Evolutionary conservation across 2,329 filamentous ascomycete genomes (phyloP).

Genomic region (Botrytis paeoniae): DNA sequence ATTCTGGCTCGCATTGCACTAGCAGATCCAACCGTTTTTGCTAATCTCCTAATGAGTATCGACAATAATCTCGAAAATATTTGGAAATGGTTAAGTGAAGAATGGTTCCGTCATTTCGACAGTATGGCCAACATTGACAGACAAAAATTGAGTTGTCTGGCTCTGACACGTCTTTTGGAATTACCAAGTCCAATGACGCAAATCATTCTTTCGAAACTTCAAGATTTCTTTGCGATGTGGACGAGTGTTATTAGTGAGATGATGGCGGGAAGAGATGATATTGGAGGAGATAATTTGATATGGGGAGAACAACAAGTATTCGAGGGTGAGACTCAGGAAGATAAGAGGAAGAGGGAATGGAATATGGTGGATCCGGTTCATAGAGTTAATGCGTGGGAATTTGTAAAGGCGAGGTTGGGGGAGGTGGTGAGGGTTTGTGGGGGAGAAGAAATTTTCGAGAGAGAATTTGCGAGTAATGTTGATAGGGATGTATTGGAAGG

Average conservation of each 20-base stretch:
- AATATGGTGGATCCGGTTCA: constrained; percentile 64
- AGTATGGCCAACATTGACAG: constrained; percentile 62
- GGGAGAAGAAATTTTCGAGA: constrained; percentile 63
- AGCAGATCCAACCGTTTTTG: constrained; percentile 68
- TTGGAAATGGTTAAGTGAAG: constrained; percentile 57
- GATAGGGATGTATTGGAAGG: constrained; percentile 66
- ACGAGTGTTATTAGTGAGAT: constrained; percentile 66
- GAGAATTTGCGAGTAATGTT: constrained; percentile 69
- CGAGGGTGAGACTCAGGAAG: constrained; percentile 57
- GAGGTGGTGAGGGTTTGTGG: constrained; percentile 58
- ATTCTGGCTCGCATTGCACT: constrained; percentile 77
- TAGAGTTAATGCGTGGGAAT: constrained; percentile 60
- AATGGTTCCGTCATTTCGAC: constrained; percentile 69
- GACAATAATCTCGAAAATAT: constrained; percentile 45
- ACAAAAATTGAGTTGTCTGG: constrained; percentile 71
- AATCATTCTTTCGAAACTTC: constrained; percentile 59
- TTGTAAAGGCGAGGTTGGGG: constrained; percentile 60
- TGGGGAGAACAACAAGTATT: constrained; percentile 43
- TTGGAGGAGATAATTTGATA: constrained; percentile 50
- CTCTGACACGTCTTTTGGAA: constrained; percentile 68
- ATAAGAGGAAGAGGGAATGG: constrained; percentile 51
- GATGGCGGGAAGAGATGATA: constrained; percentile 54
- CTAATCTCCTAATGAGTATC: constrained; percentile 50
- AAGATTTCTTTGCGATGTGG: constrained; percentile 75
- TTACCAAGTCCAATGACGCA: constrained; percentile 51